These are phyloP conservation scores for Colletotrichum siamense DNA, from an alignment of 2,329 filamentous ascomycete species.

Conservation along the genomic window DNA sequence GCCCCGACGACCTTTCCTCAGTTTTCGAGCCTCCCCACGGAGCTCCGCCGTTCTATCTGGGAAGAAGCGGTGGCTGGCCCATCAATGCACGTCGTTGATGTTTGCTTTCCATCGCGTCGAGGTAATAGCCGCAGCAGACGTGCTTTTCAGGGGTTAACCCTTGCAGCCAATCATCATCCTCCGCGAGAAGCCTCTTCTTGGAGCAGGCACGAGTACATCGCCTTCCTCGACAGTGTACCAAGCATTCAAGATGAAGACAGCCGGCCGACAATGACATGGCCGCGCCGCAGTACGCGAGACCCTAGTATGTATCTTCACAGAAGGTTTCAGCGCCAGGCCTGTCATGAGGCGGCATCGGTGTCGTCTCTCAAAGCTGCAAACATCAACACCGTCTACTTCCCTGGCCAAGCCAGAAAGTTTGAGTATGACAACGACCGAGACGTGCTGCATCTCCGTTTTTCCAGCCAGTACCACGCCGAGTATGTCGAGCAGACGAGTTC, in stretches of 20 bases:
- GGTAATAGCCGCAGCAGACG: background rate
- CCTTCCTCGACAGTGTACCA: background rate
- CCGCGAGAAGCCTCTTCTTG: background rate
- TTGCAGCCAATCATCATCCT: background rate
- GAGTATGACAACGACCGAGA: constrained; percentile 27
- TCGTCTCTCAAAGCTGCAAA: background rate
- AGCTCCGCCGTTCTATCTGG: constrained; percentile 1
- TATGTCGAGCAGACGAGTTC: background rate
- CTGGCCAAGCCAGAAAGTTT: constrained; percentile 26
- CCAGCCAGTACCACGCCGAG: constrained; percentile 2
- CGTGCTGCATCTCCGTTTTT: constrained; percentile 31
- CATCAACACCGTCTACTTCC: constrained; percentile 28
- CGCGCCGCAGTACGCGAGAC: background rate
- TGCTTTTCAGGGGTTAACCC: background rate
- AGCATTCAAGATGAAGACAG: background rate
- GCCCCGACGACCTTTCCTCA: background rate
- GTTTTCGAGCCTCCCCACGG: background rate
- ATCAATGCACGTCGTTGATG: constrained; percentile 31
- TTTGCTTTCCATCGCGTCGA: constrained; percentile 28
- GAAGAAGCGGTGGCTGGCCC: constrained; percentile 15
- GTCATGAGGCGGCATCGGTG: constrained; percentile 4
- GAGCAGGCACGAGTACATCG: background rate
- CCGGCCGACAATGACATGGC: background rate
- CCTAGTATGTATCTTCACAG: constrained; percentile 1
- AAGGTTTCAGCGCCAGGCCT: constrained; percentile 8